A percentile compares a stretch with the other conserved stretches of the same genome.
Evolutionary conservation across 164 flowering plant species (phyloP).

Genomic region (Brasenia schreberi): DNA sequence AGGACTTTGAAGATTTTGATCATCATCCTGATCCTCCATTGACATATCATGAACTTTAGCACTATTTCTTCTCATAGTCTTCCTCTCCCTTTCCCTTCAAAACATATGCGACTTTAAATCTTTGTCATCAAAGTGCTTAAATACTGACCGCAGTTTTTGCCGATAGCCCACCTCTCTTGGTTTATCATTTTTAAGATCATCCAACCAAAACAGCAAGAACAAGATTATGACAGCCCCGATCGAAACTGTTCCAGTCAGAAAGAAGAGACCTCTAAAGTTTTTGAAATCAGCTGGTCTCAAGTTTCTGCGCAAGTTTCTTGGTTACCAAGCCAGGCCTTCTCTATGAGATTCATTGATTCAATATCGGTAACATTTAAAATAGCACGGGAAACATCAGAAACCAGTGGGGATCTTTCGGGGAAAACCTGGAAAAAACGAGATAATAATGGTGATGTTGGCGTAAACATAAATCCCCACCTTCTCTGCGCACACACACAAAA

Average conservation of each 20-base stretch:
- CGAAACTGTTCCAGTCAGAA: conserved; percentile 26
- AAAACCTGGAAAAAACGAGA: conserved; percentile 17
- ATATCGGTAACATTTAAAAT: conserved; percentile 21
- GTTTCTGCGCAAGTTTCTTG: conserved; percentile 6
- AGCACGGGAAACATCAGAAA: conserved; percentile 26
- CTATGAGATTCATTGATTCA: conserved; percentile 1
- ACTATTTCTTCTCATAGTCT: not conserved
- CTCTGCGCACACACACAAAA: too few relatives aligned
- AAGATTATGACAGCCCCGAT: conserved; percentile 11
- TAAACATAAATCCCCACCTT: too few relatives aligned
- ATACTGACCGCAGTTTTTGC: conserved; percentile 5
- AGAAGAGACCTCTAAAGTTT: conserved; percentile 24
- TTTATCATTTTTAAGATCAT: conserved; percentile 2
- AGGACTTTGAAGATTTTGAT: not conserved
- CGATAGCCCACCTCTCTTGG: not conserved
- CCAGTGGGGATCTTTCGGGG: conserved; percentile 25
- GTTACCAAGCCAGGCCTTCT: conserved; percentile 2
- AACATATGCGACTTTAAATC: conserved; percentile 14
- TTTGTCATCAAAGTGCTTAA: conserved; percentile 6
- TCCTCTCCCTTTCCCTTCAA: conserved; percentile 1
- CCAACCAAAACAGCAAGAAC: conserved; percentile 9
- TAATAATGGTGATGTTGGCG: not conserved
- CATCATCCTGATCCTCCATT: not conserved
- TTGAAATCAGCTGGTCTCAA: not conserved
- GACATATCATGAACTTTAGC: not conserved